Percentiles rank a stretch among this genome's conserved stretches.
These are phyloP conservation scores for Ilyonectria destructans DNA, from an alignment of 2,329 filamentous ascomycete genomes.

Conservation along the genomic window DNA sequence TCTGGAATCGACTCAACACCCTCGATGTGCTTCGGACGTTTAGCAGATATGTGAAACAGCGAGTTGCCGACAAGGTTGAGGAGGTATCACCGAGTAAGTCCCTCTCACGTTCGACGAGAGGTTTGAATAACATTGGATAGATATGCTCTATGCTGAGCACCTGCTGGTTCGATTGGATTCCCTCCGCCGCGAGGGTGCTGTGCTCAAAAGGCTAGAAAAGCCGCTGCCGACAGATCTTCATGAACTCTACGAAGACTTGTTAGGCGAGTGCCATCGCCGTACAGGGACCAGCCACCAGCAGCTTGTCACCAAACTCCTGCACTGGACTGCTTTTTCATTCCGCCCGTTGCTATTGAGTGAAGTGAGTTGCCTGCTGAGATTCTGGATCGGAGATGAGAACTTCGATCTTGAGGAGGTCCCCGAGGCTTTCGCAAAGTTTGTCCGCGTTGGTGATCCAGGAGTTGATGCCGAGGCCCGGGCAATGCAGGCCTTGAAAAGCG, in stretches of 20 bases:
- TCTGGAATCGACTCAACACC: slow-evolving; percentile 49
- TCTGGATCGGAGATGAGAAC: slow-evolving; percentile 31
- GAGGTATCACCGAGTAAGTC: slow-evolving; percentile 52
- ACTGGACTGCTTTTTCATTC: slow-evolving; percentile 50
- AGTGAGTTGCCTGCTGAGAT: slow-evolving; percentile 42
- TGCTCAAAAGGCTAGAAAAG: slow-evolving; percentile 49
- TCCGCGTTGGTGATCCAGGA: slow-evolving; percentile 46
- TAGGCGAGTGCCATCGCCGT: slow-evolving; percentile 48
- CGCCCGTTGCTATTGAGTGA: slow-evolving; percentile 42
- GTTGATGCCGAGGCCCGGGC: slow-evolving; percentile 42
- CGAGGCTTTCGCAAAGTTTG: slow-evolving; percentile 45
- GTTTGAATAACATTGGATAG: slow-evolving; percentile 30
- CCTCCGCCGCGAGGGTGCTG: slow-evolving; percentile 53
- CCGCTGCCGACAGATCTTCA: slow-evolving; percentile 44
- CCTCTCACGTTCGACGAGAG: rapidly evolving
- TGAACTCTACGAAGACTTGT: slow-evolving; percentile 47
- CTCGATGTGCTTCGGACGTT: slow-evolving; percentile 47
- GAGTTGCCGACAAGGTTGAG: slow-evolving; percentile 50
- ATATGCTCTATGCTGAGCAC: slow-evolving; percentile 57
- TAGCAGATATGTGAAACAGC: slow-evolving; percentile 49
- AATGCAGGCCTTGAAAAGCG: slow-evolving; percentile 11
- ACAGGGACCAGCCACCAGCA: slow-evolving; percentile 36
- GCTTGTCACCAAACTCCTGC: slow-evolving; percentile 43
- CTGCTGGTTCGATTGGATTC: slow-evolving; percentile 51
- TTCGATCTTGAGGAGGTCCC: slow-evolving; percentile 51